Evolutionary conservation across 129 eudicot genomes (phyloP).

Genomic region (Silybum marianum): DNA sequence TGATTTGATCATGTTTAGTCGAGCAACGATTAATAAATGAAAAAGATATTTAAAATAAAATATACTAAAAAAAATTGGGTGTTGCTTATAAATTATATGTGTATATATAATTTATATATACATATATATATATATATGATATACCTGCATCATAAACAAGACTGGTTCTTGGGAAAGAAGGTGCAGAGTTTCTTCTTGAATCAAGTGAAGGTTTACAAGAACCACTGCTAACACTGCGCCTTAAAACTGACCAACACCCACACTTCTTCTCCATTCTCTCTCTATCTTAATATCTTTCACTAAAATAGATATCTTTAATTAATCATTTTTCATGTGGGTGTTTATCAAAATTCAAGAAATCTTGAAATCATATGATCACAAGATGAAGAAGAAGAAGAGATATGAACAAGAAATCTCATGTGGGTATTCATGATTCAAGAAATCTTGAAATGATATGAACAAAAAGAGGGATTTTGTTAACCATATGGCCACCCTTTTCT

Average conservation of each 20-base stretch:
- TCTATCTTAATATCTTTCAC: too few relatives aligned
- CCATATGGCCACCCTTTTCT: background rate
- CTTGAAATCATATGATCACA: background rate
- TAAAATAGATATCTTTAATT: too few relatives aligned
- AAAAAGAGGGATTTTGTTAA: conserved; percentile 18
- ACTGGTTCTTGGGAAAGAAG: conserved; percentile 73
- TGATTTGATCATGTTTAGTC: background rate
- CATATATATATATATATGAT: background rate
- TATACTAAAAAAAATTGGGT: background rate
- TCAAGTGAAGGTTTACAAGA: conserved; percentile 57
- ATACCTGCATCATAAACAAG: conserved; percentile 98
- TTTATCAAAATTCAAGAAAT: conserved; percentile 1
- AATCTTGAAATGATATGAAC: conserved; percentile 18
- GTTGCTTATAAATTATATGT: background rate
- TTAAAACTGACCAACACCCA: conserved; percentile 87
- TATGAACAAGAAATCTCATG: too few relatives aligned
- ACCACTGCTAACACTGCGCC: conserved; percentile 52
- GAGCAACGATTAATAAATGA: background rate
- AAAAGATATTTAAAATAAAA: conserved; percentile 1
- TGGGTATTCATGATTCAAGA: conserved; percentile 1
- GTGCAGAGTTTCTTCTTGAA: conserved; percentile 54
- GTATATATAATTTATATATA: background rate
- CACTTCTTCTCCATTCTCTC: conserved; percentile 63
- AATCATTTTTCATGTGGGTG: conserved; percentile 17
- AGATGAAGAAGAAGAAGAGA: background rate